A percentile compares a stretch with the other conserved stretches of the same genome.
Evolutionary conservation across 805 yeast species (phyloP).

Genomic region (Starmera pachycereana): DNA sequence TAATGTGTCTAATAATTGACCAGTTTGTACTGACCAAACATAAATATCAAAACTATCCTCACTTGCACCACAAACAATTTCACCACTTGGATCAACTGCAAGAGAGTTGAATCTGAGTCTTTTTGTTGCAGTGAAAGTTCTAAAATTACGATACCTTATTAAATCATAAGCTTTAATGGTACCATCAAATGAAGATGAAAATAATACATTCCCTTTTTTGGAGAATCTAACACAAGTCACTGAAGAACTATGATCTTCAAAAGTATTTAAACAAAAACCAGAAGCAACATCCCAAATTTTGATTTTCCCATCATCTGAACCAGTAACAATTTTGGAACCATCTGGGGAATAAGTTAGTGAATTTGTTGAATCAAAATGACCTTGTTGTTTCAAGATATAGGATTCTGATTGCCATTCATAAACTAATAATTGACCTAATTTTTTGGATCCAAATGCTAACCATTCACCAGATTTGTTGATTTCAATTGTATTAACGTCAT

Average conservation of each 20-base stretch:
- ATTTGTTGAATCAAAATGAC: constrained; percentile 89
- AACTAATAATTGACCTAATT: constrained; percentile 85
- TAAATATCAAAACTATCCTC: constrained; percentile 82
- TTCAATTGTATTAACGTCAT: constrained; percentile 72
- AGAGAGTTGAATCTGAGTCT: constrained; percentile 78
- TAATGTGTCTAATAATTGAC: constrained; percentile 78
- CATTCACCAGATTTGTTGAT: constrained; percentile 87
- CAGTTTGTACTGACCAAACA: constrained; percentile 96
- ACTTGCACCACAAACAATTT: constrained; percentile 92
- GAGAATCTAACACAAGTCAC: constrained; percentile 86
- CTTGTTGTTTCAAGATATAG: constrained; percentile 90
- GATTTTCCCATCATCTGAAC: constrained; percentile 93
- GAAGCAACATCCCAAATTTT: constrained; percentile 93
- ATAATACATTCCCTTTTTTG: constrained; percentile 80
- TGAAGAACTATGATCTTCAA: constrained; percentile 81
- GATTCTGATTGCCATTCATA: constrained; percentile 99
- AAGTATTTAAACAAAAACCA: constrained; percentile 88
- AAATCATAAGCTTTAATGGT: constrained; percentile 97
- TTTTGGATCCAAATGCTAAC: constrained; percentile 90
- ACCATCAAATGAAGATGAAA: constrained; percentile 89
- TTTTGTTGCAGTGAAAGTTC: constrained; percentile 87
- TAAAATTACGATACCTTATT: constrained; percentile 82
- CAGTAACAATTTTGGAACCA: constrained; percentile 86
- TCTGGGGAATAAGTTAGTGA: constrained; percentile 86
- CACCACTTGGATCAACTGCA: constrained; percentile 97